Percentiles rank a stretch among this genome's conserved stretches.
Evolutionary conservation across 2,329 filamentous ascomycete species (phyloP).

Genomic region (Pseudocercospora cruenta): DNA sequence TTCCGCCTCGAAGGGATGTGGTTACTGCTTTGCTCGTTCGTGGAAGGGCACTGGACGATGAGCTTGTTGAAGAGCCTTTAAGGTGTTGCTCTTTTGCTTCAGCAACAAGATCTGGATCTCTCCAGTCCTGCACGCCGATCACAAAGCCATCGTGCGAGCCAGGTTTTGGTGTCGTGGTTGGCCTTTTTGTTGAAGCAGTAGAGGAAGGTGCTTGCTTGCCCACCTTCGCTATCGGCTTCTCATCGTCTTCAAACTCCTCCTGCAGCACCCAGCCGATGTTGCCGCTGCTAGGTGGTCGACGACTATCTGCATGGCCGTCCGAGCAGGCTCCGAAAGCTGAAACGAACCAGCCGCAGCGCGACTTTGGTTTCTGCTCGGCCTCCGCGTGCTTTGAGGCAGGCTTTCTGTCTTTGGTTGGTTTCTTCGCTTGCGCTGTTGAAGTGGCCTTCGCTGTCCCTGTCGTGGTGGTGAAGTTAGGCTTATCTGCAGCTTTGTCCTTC

Average conservation of each 20-base stretch:
- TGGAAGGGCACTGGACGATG: constrained; percentile 23
- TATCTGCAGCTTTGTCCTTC: constrained; percentile 24
- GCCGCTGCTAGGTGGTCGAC: constrained; percentile 71
- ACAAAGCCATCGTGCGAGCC: constrained; percentile 66
- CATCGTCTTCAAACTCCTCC: constrained; percentile 67
- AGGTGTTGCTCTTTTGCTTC: constrained; percentile 39
- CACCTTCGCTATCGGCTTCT: constrained; percentile 46
- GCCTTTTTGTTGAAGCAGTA: constrained; percentile 37
- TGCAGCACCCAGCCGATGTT: constrained; percentile 73
- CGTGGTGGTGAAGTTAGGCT: constrained; percentile 36
- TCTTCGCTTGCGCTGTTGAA: constrained; percentile 22
- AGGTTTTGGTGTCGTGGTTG: constrained; percentile 37
- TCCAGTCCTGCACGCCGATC: constrained; percentile 86
- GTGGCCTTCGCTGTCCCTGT: constrained; percentile 27
- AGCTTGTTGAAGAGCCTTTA: constrained; percentile 27
- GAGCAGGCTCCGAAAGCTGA: constrained; percentile 42
- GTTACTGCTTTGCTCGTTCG: constrained; percentile 33
- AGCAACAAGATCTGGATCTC: constrained; percentile 73
- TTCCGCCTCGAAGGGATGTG: constrained; percentile 59
- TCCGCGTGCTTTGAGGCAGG: constrained; percentile 34
- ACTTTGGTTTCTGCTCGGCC: constrained; percentile 7
- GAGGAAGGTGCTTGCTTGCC: constrained; percentile 25
- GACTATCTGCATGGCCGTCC: constrained; percentile 48
- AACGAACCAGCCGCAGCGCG: constrained; percentile 47
- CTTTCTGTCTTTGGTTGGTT: constrained; percentile 15